Base-by-base conservation (phyloP, 2,329 filamentous ascomycete species). In the Didymella keratinophila region DNA sequence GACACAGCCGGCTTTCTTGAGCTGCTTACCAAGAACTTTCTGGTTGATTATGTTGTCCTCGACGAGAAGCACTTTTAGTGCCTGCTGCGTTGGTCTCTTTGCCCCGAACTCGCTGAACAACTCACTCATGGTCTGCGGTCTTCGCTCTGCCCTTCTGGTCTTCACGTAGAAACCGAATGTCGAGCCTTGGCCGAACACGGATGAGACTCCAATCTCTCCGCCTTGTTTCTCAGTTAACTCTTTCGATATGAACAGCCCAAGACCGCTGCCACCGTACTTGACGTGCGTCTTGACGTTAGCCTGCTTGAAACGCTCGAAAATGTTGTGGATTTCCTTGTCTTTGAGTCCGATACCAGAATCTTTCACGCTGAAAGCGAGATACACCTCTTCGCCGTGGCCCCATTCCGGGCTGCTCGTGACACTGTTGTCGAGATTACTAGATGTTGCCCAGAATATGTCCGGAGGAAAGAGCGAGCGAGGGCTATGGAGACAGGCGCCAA, bases 111-210 rank as follows among this genome's bases (percentile, higher is more conserved):
- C 48, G 25, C 56, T 52, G 25, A 57, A 54, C 18, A 61, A 32
- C 34, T 58, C 61, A 4, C 53, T 44, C 1, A 62, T 32, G 9
- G 52, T 60, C 37, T 53, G 59, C 30, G 44, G 49, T 32, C 55
- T 60, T 11, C 37, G 53, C 23, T 70, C 58, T 8, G 68, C 68
- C 8, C 74, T 67, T 30, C 70, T 61, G 1, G 73, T 66, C 47
- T 76, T 76, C 66, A 81, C 73, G 63, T 79, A 81, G 65, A 82
- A 82, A 1, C 75, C 78, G 57, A 82, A 81, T 0, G 77, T 80
- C 11, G 74, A 78, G 2, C 76, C 76, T 30, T 74, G 55, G 1
- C 76, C 77, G 7, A 72, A 63, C 4, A 63, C 58, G 4, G 78
- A 79, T 2, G 69, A 71, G 12, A 81, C 79, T 2, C 80, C 79